Evolutionary conservation across 805 yeast genomes (phyloP).

Genomic region (Lipomyces chichibuensis): DNA sequence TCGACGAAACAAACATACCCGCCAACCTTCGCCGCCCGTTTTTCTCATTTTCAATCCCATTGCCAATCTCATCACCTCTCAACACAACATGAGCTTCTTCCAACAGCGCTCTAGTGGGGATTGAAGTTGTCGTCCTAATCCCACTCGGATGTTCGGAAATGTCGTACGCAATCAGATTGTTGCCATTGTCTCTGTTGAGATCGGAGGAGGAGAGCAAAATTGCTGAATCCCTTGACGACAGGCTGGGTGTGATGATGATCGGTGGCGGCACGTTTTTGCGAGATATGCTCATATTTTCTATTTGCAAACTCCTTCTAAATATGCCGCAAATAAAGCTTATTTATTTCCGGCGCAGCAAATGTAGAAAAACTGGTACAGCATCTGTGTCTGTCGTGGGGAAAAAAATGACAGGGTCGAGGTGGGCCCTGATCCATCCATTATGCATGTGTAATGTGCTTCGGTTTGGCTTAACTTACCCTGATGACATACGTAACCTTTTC

Average conservation of each 20-base stretch:
- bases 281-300: slow-evolving; percentile 6
- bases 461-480: not conserved
- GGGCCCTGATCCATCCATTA: not conserved
- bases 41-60: not conserved
- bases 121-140: not conserved
- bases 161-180: not conserved
- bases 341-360: not conserved
- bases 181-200: not conserved
- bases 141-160: not conserved
- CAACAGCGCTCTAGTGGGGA: not conserved
- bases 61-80: not conserved
- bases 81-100: not conserved
- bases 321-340: not conserved
- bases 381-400: not conserved
- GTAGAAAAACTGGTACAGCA: not conserved
- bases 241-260: slow-evolving; percentile 2
- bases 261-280: slow-evolving; percentile 26
- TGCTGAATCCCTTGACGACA: not conserved
- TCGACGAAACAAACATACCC: slow-evolving; percentile 7
- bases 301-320: not conserved
- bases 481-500: too few species aligned
- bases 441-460: not conserved
- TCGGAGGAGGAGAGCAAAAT: not conserved
- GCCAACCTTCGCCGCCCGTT: slow-evolving; percentile 3
- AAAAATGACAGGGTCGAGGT: not conserved